Evolutionary conservation across 2,329 filamentous ascomycete genomes (phyloP), one percentile per base, ranked within the genome.

Genomic region (Fusarium coicis): DNA sequence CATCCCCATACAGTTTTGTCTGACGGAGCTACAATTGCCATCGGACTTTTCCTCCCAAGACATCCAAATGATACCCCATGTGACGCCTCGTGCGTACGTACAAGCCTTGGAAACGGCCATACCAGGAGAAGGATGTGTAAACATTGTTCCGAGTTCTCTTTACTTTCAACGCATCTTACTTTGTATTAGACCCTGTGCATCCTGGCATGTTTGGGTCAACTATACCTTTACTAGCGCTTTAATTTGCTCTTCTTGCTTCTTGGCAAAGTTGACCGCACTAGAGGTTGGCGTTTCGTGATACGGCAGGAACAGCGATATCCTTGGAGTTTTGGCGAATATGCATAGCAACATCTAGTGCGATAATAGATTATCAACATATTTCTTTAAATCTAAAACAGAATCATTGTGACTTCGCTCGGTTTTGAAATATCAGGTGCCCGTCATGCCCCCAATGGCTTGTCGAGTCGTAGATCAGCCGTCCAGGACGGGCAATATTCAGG

Each of bases 21-120:
- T 36, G 39, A 55, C 60, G 59, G 72, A 78, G 77, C 68, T 76
- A 76, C 61, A 55, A 74, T 65, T 56, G 66, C 59, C 70, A 65
- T 46, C 26, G 21, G 40, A 63, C 54, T 65, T 72, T 72, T 56
- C 64, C 65, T 68, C 63, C 64, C 63, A 66, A 72, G 75, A 77
- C 67, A 55, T 69, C 72, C 57, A 70, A 72, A 77, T 78, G 76
- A 78, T 78, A 78, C 76, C 76, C 76, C 66, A 63, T 66, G 62
- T 59, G 55, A 49, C 49, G 63, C 70, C 42, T 59, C 36, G 49
- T 58, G 56, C 64, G 63, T 59, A 75, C 55, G 36, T 75, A 73
- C 59, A 50, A 74, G 61, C 65, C 62, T 69, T 69, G 63, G 68
- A 64, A 76, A 70, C 46, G 60, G 67, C 57, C 58, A 53, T 58